Evolutionary conservation across 2,329 filamentous ascomycete species (phyloP).

Genomic region (Clonostachys sp.): DNA sequence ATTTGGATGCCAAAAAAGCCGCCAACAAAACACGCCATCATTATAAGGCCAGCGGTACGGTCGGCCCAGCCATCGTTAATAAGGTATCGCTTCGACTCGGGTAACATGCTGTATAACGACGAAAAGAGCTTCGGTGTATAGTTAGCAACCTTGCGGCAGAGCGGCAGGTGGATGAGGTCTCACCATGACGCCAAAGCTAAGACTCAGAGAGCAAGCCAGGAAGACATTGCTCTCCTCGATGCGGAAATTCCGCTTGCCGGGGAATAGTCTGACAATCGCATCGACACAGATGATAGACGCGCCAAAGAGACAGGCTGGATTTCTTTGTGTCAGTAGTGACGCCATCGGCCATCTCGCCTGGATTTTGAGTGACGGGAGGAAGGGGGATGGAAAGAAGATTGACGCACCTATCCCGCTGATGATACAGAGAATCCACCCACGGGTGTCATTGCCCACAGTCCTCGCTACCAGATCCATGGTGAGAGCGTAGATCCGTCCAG

Average conservation of each 20-base stretch:
- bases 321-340: conserved; percentile 5
- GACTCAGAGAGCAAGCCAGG: conserved; percentile 78
- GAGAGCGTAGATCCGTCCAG: not conserved
- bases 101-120: conserved; percentile 87
- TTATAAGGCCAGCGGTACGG: conserved; percentile 60
- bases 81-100: conserved; percentile 77
- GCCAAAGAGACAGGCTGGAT: conserved; percentile 62
- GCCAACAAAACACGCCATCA: conserved; percentile 65
- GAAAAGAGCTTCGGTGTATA: conserved; percentile 68
- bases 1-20: conserved; percentile 75
- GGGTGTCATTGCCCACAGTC: conserved; percentile 69
- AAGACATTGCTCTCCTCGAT: conserved; percentile 90
- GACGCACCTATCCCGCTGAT: conserved; percentile 69
- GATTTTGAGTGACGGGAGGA: too few species aligned
- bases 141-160: not conserved
- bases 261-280: conserved; percentile 66
- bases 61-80: conserved; percentile 62
- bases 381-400: not conserved
- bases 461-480: conserved; percentile 27
- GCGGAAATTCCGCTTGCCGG: conserved; percentile 71
- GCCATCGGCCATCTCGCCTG: not conserved
- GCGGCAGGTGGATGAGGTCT: conserved; percentile 14
- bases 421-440: conserved; percentile 89
- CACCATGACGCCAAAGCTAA: conserved; percentile 97
- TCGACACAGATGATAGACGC: conserved; percentile 87